Percentiles rank a stretch among this genome's conserved stretches.
Evolutionary conservation across 2,329 filamentous ascomycete genomes (phyloP).

Genomic region (Huntiella abstrusa): DNA sequence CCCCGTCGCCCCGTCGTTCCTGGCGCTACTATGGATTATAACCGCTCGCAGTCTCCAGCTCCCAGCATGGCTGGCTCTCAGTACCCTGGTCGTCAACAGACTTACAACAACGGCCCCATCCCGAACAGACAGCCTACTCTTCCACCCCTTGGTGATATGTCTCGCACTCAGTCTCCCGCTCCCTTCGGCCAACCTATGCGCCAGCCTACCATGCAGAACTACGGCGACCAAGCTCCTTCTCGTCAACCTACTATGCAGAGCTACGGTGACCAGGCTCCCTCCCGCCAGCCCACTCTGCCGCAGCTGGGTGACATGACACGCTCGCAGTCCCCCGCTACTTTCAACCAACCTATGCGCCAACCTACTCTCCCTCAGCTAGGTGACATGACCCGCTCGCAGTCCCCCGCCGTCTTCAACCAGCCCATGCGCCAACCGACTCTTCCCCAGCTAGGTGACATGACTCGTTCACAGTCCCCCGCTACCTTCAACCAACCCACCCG

Average conservation of each 20-base stretch:
- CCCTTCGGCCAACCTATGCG: slow-evolving; percentile 3
- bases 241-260: slow-evolving; percentile 4
- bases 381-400: slow-evolving; percentile 2
- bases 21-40: slow-evolving; percentile 31
- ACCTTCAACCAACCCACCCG: slow-evolving; percentile 4
- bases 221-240: not conserved
- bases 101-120: slow-evolving; percentile 2
- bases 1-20: slow-evolving; percentile 4
- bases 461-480: slow-evolving; percentile 1
- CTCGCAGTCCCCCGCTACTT: slow-evolving; percentile 4
- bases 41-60: slow-evolving; percentile 20
- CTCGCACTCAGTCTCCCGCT: slow-evolving; percentile 7
- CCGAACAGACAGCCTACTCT: slow-evolving; percentile 4
- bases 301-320: slow-evolving; percentile 2
- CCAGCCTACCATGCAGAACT: not conserved
- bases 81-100: slow-evolving; percentile 9
- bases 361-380: slow-evolving; percentile 12
- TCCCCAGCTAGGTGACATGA: slow-evolving; percentile 5
- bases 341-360: slow-evolving; percentile 6
- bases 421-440: slow-evolving; percentile 12
- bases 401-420: slow-evolving; percentile 4
- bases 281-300: slow-evolving; percentile 1
- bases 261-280: not conserved
- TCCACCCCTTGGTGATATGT: slow-evolving; percentile 3
- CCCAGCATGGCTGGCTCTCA: slow-evolving; percentile 18